These are phyloP conservation scores for Odontarrhena argentea DNA, from an alignment of 345 rosid species.

Conservation along the genomic window DNA sequence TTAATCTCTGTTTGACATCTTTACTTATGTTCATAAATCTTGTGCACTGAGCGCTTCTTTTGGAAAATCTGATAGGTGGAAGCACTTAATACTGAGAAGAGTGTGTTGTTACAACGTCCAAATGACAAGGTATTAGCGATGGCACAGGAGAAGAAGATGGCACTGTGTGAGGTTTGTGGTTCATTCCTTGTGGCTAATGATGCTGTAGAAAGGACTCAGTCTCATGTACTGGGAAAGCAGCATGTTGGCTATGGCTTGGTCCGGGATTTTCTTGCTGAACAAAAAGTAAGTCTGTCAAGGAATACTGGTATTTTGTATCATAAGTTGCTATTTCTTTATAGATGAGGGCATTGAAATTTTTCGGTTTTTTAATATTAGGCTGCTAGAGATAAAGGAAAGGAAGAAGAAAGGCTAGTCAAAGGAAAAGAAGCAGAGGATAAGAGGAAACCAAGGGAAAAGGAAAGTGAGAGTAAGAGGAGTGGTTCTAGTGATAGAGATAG, in stretches of 20 bases:
- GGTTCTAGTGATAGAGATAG: conserved; percentile 76
- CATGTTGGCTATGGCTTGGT: conserved; percentile 98
- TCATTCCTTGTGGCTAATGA: conserved; percentile 97
- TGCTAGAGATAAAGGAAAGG: conserved; percentile 81
- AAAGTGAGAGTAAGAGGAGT: conserved; percentile 60
- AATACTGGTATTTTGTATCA: conserved; percentile 21
- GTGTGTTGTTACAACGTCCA: conserved; percentile 60
- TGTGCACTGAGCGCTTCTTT: conserved; percentile 18
- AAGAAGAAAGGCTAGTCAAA: conserved; percentile 74
- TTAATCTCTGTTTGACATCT: neutral
- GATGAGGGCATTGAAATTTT: conserved; percentile 24
- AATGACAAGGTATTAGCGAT: conserved; percentile 70
- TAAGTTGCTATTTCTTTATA: conserved; percentile 3
- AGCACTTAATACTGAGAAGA: conserved; percentile 76
- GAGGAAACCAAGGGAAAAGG: conserved; percentile 75
- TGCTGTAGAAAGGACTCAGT: conserved; percentile 94
- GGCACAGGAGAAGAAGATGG: conserved; percentile 98
- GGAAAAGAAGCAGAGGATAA: conserved; percentile 88
- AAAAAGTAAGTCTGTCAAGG: conserved; percentile 55
- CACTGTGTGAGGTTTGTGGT: conserved; percentile 93
- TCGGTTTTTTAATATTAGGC: conserved; percentile 46
- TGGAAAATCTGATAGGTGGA: conserved; percentile 63
- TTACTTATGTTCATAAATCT: neutral
- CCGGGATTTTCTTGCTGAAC: conserved; percentile 80
- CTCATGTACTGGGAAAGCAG: conserved; percentile 98